Evolutionary conservation across 495 filamentous ascomycete genomes (phyloP), one percentile per base, ranked within the genome.

Genomic region (Saxophila tyrrhenica): DNA sequence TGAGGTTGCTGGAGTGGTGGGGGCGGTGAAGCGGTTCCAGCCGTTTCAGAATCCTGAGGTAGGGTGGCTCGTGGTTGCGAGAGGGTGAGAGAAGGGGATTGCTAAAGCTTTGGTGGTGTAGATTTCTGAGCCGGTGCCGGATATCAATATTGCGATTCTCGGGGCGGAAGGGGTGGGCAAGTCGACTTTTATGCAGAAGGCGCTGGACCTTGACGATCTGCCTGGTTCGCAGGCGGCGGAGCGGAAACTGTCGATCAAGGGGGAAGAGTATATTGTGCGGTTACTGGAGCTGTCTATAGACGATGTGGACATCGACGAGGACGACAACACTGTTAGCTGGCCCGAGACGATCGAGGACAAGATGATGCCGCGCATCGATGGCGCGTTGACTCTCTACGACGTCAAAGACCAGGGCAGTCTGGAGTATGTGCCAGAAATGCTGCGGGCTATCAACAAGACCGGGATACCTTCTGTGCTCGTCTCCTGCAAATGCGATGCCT

Each of bases 61-160:
- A 54, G 9, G 38, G 15, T 49, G n/a, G 9, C 5, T 44, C 22
- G 29, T 13, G 13, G 29, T 35, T 35, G 13, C 29, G 29, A 35
- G 5, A 7, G 29, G 5, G 29, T 35, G 5, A 7, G 25, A 32
- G 11, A 24, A 50, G 50, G 29, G 11, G 38, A 32, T 38, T 55
- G 48, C 54, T 52, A 53, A 35, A 35, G 29, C 29, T 35, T 20
- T 17, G 48, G 2, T 23, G 38, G 47, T 29, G 32, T 54, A 56
- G 52, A 39, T 53, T 32, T 54, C 58, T 17, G 55, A 64, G 25
- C 51, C 51, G 8, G 23, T 84, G 71, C 78, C 79, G 56, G 71
- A 83, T 64, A 80, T 95, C 63, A 90, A 87, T 62, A 86, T 97
- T 64, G 87, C 83, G 29, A 81, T 97, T 22, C 79, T 95, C 61